Conservation (phyloP, 2,329 filamentous ascomycete species). For the Macroventuria anomochaeta region DNA sequence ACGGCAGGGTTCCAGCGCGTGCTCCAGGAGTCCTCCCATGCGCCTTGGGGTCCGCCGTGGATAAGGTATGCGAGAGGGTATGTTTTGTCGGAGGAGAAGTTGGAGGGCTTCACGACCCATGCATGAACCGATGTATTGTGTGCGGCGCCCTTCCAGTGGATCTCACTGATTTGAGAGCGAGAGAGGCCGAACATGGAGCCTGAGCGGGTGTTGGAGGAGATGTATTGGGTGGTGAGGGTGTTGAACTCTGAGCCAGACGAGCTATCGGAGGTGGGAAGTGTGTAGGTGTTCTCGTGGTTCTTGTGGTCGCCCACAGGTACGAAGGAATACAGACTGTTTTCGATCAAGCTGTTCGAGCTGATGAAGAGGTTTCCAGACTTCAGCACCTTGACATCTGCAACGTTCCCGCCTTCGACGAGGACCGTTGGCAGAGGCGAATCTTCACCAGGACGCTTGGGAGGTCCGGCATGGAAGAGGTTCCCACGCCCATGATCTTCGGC, state of each 20-base stretch:
- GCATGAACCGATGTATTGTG: slow-evolving; percentile 70
- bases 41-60: slow-evolving; percentile 81
- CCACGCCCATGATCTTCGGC: slow-evolving; percentile 74
- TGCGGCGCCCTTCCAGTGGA: slow-evolving; percentile 72
- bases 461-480: slow-evolving; percentile 58
- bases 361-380: slow-evolving; percentile 64
- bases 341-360: slow-evolving; percentile 71
- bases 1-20: slow-evolving; percentile 86
- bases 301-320: slow-evolving; percentile 48
- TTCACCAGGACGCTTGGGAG: slow-evolving; percentile 18
- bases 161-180: slow-evolving; percentile 67
- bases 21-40: slow-evolving; percentile 78
- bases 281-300: slow-evolving; percentile 23
- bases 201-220: slow-evolving; percentile 70
- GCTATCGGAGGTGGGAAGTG: slow-evolving; percentile 28
- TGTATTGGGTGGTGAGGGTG: slow-evolving; percentile 32
- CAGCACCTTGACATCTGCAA: slow-evolving; percentile 59
- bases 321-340: slow-evolving; percentile 73
- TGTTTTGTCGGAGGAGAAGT: slow-evolving; percentile 72
- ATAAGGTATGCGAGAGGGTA: slow-evolving; percentile 82
- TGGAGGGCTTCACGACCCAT: slow-evolving; percentile 67
- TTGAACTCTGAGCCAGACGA: slow-evolving; percentile 36
- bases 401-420: slow-evolving; percentile 44
- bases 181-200: slow-evolving; percentile 72
- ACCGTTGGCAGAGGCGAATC: slow-evolving; percentile 30